Base-by-base conservation (phyloP, 2,329 filamentous ascomycete species). In the Claviceps sp. region DNA sequence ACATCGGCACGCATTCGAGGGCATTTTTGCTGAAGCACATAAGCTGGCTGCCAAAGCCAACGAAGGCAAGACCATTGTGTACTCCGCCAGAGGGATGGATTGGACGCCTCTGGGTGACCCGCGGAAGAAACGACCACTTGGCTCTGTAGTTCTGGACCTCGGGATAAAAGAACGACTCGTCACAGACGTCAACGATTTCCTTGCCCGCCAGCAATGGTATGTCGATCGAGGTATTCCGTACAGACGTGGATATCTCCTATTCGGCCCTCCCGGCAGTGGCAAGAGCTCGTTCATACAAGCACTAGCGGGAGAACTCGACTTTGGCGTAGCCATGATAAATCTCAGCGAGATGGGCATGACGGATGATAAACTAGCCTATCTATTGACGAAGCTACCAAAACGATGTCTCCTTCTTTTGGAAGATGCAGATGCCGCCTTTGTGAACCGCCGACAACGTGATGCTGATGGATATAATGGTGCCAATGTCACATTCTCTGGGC, bases 221-320 rank as follows among this genome's bases (percentile, higher is more conserved):
- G 80, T 89, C 48, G 89, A 95, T 61, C 83, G 91, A n/a, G 91
- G 90, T 2, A 95, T 96, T 57, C 91, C 91, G 0, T 96, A 96
- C 62, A 81, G 90, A 18, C 76, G 90, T 52, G 91, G 90, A 0
- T 96, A 96, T 63, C 75, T 96, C 7, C 76, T 96, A 0, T 89
- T 93, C 61, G 90, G 90, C 0, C 89, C 90, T 4, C 90, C 90
- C 0, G 90, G 90, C 0, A 95, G 86, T 43, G 94, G 89, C 38
- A 97, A 95, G 72, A 96, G 86, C 55, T 95, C 89, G 0, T 97
- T 98, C 60, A 96, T 98, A 56, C 89, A 96, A 67, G 90, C 93
- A 0, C 72, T 98, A 43, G 93, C 93, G 0, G 91, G 89, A n/a
- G 84, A 93, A 62, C 70, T 96, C 52, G 88, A 95, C 64, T 95